Evolutionary conservation across 2,329 filamentous ascomycete genomes (phyloP), one percentile per base, ranked within the genome.

Genomic region (Exophiala oligosperma): DNA sequence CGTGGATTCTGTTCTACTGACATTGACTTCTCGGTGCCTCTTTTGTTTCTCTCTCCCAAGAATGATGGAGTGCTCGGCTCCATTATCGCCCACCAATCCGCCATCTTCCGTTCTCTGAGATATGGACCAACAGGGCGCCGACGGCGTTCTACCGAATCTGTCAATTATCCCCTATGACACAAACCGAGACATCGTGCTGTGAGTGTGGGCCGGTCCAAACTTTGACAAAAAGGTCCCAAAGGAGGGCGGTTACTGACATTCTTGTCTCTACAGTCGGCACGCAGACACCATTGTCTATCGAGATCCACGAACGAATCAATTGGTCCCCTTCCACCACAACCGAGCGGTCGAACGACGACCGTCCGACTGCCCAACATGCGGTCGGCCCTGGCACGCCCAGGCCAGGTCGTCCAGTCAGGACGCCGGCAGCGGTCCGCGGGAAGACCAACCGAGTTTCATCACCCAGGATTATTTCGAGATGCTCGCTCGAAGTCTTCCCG

Each of bases 401-500:
- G 29, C 38, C 24, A 49, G 47, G 12, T 50, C 60, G 8, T 55
- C 61, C 9, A 80, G 83, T 44, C 67, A 70, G 24, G 69, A 70
- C 21, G 68, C 71, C 29, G 70, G 72, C 21, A 59, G 62, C n/a
- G 69, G 69, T 52, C 57, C 50, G 64, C 48, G 63, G 64, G 60
- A 65, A 70, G 66, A 63, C 72, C 69, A 68, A 82, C 88, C 49
- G 83, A 87, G 56, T 37, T 97, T 92, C 71, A 89, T 97, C 66
- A 88, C 92, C 68, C 92, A 92, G 2, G 86, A 92, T 52, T 99
- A 99, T 78, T 99, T 99, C 74, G 91, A 91, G 68, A 92, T 97
- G 89, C 86, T 99, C 41, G 89, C 84, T 46, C 76, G 81, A 51
- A 86, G 81, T 65, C 75, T 77, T 52, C 80, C 80, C 54, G 76